These are phyloP conservation scores for Euphorbia tirucalli DNA, from an alignment of 345 rosid genomes.

Conservation along the genomic window DNA sequence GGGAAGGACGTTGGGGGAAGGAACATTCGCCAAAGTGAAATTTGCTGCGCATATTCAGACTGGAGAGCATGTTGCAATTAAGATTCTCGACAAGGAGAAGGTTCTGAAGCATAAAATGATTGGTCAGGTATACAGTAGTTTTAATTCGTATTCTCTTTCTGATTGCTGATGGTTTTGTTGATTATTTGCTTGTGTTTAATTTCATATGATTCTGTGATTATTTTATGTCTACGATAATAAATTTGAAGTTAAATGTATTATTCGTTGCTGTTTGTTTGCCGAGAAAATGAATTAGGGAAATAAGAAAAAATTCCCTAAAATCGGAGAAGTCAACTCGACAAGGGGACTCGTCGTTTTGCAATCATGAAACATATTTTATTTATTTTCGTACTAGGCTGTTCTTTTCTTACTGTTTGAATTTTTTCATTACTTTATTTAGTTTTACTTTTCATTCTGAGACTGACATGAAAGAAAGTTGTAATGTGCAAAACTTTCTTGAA, in stretches of 20 bases:
- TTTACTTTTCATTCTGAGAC: not conserved
- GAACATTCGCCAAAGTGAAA: conserved; percentile 97
- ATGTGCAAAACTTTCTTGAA: not conserved
- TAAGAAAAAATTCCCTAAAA: not conserved
- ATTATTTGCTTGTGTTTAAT: not conserved
- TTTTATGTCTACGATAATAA: not conserved
- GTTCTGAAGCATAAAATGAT: conserved; percentile 88
- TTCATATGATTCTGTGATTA: not conserved
- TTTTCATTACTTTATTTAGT: not conserved
- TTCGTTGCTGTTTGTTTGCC: conserved; percentile 1
- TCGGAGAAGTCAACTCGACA: conserved; percentile 2
- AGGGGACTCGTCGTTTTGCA: not conserved
- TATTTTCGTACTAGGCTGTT: not conserved
- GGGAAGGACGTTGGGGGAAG: conserved; percentile 92
- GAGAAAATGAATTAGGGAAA: not conserved
- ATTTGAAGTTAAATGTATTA: not conserved
- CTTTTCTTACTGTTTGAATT: not conserved
- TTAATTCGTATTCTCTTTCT: not conserved
- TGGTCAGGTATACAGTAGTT: conserved; percentile 57
- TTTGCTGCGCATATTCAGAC: conserved; percentile 74
- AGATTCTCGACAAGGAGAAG: conserved; percentile 92
- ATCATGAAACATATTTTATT: not conserved
- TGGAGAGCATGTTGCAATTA: conserved; percentile 80
- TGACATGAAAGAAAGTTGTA: not conserved
- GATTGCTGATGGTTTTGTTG: not conserved